Percentiles rank a stretch among this genome's conserved stretches.
Evolutionary conservation across 2,329 filamentous ascomycete genomes (phyloP).

Genomic region (Aotearoamyces nothofagi): DNA sequence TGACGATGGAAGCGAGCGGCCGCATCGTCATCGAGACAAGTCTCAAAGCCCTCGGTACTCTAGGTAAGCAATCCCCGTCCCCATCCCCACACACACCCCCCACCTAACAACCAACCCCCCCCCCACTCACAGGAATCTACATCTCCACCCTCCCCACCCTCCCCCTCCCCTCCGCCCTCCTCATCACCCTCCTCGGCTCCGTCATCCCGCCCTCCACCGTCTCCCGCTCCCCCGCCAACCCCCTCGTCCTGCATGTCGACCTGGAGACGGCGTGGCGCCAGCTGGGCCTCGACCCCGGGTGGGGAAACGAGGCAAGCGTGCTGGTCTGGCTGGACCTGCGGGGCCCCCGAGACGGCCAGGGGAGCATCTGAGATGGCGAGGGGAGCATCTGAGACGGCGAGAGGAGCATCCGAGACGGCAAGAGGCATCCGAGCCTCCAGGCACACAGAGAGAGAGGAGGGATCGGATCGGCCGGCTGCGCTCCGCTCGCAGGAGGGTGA

Average conservation of each 20-base stretch:
- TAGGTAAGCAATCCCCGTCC: constrained; percentile 37
- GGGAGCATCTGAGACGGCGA: too few species aligned
- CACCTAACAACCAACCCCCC: constrained; percentile 3
- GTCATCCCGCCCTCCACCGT: constrained; percentile 56
- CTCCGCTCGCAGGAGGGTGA: too few species aligned
- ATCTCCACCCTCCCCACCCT: constrained; percentile 51
- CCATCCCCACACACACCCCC: not conserved
- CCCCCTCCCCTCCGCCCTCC: constrained; percentile 47
- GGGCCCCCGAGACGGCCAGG: too few species aligned
- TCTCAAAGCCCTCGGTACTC: constrained; percentile 65
- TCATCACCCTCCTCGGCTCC: constrained; percentile 59
- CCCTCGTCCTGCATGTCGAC: constrained; percentile 61
- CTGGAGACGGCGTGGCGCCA: constrained; percentile 63
- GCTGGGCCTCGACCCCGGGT: constrained; percentile 52
- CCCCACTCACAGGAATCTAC: constrained; percentile 46
- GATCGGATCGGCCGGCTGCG: too few species aligned
- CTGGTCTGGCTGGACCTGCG: constrained; percentile 19
- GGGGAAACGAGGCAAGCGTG: constrained; percentile 67
- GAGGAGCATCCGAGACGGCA: too few species aligned
- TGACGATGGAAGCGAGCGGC: constrained; percentile 41
- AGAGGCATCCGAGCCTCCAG: too few species aligned
- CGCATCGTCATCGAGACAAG: constrained; percentile 49
- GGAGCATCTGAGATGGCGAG: too few species aligned
- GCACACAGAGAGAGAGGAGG: too few species aligned
- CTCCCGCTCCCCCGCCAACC: constrained; percentile 32